Evolutionary conservation across 2,329 filamentous ascomycete genomes (phyloP).

Genomic region (Fusarium coffeatum): DNA sequence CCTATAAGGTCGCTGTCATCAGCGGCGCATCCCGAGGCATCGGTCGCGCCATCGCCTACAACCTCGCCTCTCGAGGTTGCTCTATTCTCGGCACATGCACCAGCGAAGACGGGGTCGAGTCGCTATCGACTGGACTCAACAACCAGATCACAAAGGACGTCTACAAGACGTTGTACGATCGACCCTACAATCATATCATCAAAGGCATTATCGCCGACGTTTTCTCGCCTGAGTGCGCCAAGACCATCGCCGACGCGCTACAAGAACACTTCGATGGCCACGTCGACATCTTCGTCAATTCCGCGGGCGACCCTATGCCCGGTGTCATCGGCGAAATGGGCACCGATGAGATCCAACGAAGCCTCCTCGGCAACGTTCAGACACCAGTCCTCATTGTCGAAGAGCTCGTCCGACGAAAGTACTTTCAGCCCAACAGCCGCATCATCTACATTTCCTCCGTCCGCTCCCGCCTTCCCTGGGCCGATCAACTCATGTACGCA

Average conservation of each 20-base stretch:
- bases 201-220: conserved; percentile 49
- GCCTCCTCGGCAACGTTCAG: conserved; percentile 52
- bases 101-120: conserved; percentile 27
- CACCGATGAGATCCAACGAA: conserved; percentile 45
- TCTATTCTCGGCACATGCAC: conserved; percentile 51
- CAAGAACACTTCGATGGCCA: conserved; percentile 36
- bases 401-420: conserved; percentile 47
- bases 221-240: conserved; percentile 45
- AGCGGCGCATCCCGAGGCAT: conserved; percentile 44
- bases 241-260: conserved; percentile 45
- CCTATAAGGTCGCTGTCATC: conserved; percentile 35
- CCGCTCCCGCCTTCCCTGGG: conserved; percentile 50
- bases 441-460: conserved; percentile 53
- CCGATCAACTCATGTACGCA: conserved; percentile 50
- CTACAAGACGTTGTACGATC: conserved; percentile 33
- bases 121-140: conserved; percentile 37
- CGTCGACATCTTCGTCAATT: conserved; percentile 52
- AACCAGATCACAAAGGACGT: conserved; percentile 33
- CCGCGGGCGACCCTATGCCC: conserved; percentile 47
- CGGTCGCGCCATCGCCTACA: conserved; percentile 45
- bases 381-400: conserved; percentile 52
- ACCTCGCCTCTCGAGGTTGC: conserved; percentile 47
- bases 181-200: conserved; percentile 38
- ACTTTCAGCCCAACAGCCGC: conserved; percentile 50
- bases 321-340: conserved; percentile 47